These are phyloP conservation scores for Ophiostoma triangulosporum DNA, from an alignment of 2,329 filamentous ascomycete genomes.

Conservation along the genomic window DNA sequence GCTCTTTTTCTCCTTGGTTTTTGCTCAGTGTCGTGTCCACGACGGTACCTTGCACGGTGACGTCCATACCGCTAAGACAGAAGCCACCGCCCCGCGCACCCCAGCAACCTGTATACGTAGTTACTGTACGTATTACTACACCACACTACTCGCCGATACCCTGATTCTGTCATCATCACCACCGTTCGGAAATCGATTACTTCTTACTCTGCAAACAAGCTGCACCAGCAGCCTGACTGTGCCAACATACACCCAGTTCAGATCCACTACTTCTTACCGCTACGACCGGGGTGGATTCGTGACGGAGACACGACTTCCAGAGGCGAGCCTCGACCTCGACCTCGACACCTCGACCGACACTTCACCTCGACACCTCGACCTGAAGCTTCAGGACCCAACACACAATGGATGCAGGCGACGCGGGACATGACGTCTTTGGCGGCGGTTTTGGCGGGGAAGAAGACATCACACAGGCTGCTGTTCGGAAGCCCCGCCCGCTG, in stretches of 20 bases:
- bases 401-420: constrained; percentile 6
- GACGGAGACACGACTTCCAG: background rate
- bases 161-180: background rate
- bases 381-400: background rate
- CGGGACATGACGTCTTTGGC: constrained; percentile 3
- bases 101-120: too few relatives aligned
- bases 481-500: constrained; percentile 41
- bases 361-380: too few relatives aligned
- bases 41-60: too few relatives aligned
- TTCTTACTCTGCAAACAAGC: background rate
- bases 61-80: too few relatives aligned
- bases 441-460: constrained; percentile 11
- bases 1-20: background rate
- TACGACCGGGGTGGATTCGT: background rate
- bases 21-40: too few relatives aligned
- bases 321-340: background rate
- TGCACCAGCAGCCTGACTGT: background rate
- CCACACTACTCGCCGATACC: background rate
- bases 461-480: constrained; percentile 19
- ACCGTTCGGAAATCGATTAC: background rate
- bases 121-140: too few relatives aligned
- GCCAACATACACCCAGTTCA: background rate
- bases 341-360: too few relatives aligned
- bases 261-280: background rate
- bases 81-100: too few relatives aligned